These are phyloP conservation scores for Nakazawaea wyomingensis DNA, from an alignment of 805 yeast species.

Conservation along the genomic window DNA sequence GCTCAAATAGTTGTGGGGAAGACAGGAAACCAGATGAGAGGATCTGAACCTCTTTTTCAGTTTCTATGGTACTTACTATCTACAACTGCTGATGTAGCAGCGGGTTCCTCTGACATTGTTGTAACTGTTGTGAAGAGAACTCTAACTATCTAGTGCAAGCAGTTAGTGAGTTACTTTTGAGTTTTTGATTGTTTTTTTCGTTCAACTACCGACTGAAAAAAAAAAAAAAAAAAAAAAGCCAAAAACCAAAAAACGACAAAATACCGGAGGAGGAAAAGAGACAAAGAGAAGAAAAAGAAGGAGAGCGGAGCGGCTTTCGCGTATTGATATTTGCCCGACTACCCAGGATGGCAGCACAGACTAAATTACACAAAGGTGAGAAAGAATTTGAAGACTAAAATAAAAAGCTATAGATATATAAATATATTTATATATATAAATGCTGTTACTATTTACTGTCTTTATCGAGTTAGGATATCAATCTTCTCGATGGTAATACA, in stretches of 20 bases:
- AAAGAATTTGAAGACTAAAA: too few relatives aligned
- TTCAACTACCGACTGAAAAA: neutral
- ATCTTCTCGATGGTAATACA: too few relatives aligned
- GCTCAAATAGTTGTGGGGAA: too few relatives aligned
- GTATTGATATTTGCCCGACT: neutral
- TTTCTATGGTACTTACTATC: neutral
- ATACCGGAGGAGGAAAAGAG: neutral
- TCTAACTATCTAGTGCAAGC: too few relatives aligned
- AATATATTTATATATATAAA: too few relatives aligned
- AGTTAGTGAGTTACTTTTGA: too few relatives aligned
- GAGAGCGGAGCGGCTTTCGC: neutral
- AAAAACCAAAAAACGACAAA: neutral
- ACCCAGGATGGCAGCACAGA: too few relatives aligned
- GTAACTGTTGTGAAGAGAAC: neutral
- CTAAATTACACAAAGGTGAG: too few relatives aligned
- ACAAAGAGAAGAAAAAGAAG: neutral
- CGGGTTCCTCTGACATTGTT: constrained; percentile 5
- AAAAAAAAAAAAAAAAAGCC: neutral
- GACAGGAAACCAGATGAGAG: too few relatives aligned
- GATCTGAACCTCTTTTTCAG: neutral
- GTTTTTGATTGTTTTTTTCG: neutral
- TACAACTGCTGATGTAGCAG: neutral
- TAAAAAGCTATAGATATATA: too few relatives aligned
- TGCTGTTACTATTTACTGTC: too few relatives aligned
- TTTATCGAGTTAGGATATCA: too few relatives aligned